Evolutionary conservation across 106 monocot genomes (phyloP), one percentile per base, ranked within the genome.

Genomic region (Posidonia australis): DNA sequence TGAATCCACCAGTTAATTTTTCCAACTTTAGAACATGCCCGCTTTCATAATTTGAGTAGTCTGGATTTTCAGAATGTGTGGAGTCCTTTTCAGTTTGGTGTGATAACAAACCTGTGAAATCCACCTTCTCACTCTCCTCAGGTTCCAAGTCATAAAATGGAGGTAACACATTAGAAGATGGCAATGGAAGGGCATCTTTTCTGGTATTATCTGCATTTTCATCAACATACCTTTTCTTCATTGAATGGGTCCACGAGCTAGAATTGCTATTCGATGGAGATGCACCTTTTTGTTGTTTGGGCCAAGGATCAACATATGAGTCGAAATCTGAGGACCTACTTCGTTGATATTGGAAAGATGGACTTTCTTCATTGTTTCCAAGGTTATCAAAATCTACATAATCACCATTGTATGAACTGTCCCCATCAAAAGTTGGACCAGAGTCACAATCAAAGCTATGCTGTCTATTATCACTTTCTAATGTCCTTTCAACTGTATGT

Each of bases 1-100:
- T 64, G 1, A 63, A 36, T 14, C 71, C 71, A 42, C 71, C 71
- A 9, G 52, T 63, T 24, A 72, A 44, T 9, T 25, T 51, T 63
- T 43, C 63, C 0, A 54, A 10, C 19, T n/a, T 54, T 31, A 72
- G n/a, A 32, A 9, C 71, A 1, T 43, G 53, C 0, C 13, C 22
- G 13, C 43, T 41, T 63, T 43, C 71, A 63, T 52, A 16, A 54
- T 48, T 54, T 26, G 24, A 63, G 25, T 64, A 9, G 20, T 47
- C 25, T 25, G 6, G 18, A 24, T 11, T 13, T 46, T 69, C 69
- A 44, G 46, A 24, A 58, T 46, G n/a, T 58, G 17, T 13, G 17
- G 46, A 64, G 1, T 45, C 46, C 17, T 41, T 36, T 47, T 57
- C 69, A 46, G 45, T 45, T 43, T 10, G 54, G 44, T 13, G 14